Evolutionary conservation across 306 rosid species (phyloP), one percentile per base, ranked within the genome.

Genomic region (Pterocarpus santalinus): DNA sequence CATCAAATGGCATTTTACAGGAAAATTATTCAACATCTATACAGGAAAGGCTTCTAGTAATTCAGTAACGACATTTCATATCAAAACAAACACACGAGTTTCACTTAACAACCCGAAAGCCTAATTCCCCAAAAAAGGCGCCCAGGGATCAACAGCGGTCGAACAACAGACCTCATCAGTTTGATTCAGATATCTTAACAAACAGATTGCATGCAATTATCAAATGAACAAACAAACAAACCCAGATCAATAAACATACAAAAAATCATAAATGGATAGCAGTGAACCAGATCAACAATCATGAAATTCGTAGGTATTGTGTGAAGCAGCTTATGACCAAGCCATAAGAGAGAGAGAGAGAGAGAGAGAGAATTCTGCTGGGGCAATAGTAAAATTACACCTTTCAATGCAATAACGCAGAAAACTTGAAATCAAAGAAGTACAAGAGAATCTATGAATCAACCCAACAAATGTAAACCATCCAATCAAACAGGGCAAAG

Each of bases 341-440:
- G 49, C 49, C 49, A 5, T 22, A 22, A 22, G 28, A 22, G 28
- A 22, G 28, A 22, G 28, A 22, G 28, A 44, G 49, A 38, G 41
- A 43, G 53, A 47, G 53, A 47, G 53, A 47, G 2, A 47, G 15
- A 47, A 9, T 3, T 47, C 3, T 12, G 13, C 0, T 22, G 28
- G 28, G 28, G 53, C 3, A 47, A 47, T 9, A 5, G 51, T 46
- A 16, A 55, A 53, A 55, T 35, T 36, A 55, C 35, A 7, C 11
- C 17, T n/a, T 28, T 43, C 0, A 57, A 47, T 76, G 33, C 36
- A 65, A 1, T 44, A 64, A 16, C 38, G 38, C 72, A 47, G 38
- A 56, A 10, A 63, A 76, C 34, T 49, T 64, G 51, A 76, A 64
- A 75, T 75, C 35, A 44, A 32, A 62, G 34, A 61, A 28, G n/a